Evolutionary conservation across 768 basidiomycete genomes (phyloP), one percentile per base, ranked within the genome.

Genomic region (Phlebiopsis flavidoalba): DNA sequence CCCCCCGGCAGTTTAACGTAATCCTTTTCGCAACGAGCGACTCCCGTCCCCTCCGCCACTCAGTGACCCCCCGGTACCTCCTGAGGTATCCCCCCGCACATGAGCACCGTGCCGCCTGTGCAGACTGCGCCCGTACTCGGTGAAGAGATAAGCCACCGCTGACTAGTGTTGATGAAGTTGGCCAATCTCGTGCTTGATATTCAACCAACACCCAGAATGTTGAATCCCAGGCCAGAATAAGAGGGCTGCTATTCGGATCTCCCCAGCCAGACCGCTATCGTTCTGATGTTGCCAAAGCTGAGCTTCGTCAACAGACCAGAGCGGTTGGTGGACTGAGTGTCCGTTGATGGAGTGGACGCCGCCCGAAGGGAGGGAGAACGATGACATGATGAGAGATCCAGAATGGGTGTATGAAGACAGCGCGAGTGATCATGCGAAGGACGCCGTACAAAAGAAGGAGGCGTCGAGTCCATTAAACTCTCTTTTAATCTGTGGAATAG

Each of bases 401-500:
- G n/a, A 68, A 97, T 92, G 22, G 97, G 95, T n/a, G n/a, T 6
- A 95, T 66, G 70, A 98, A 80, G 24, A 95, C 76, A n/a, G n/a
- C n/a, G 64, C 86, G 83, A 53, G 85, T 71, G 84, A 97, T 89
- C 80, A 98, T 86, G 53, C 88, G 84, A 31, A 92, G 78, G 72
- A 91, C 98, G 57, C n/a, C 93, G 89, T 49, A 97, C 87, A 66
- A 91, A n/a, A 99, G 69, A 95, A 88, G 75, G 96, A 99, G 15
- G 94, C 91, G 71, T 98, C 96, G 60, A 90, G 77, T 26, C 93
- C 93, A 63, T 94, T 95, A 47, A 82, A n/a, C n/a, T n/a, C 79
- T 47, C 76, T 75, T 61, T 85, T 80, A 60, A 92, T 84, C 22
- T 78, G n/a, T 79, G 31, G 74, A 74, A 67, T 86, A 84, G 68